Conservation (phyloP, 345 rosid species). For the Populus deltoides region DNA sequence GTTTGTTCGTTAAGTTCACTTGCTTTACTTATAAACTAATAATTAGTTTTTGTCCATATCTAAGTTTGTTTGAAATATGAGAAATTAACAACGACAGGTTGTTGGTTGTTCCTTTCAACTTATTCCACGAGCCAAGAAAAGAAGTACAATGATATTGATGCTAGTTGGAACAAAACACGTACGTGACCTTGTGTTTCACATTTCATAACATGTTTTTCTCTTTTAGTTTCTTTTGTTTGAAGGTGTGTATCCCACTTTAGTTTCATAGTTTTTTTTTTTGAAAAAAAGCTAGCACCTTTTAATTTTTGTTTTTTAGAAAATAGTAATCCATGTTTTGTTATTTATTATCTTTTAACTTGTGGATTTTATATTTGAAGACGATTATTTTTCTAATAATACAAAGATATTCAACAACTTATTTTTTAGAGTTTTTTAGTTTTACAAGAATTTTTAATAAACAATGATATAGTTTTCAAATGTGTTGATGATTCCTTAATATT, state of each 20-base stretch:
- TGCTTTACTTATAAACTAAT: constrained; percentile 7
- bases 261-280: not conserved
- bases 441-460: too few species aligned
- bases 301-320: too few species aligned
- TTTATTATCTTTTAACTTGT: too few species aligned
- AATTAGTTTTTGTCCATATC: constrained; percentile 30
- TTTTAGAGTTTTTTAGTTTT: too few species aligned
- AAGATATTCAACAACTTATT: too few species aligned
- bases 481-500: too few species aligned
- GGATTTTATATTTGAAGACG: too few species aligned
- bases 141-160: constrained; percentile 15
- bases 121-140: constrained; percentile 11
- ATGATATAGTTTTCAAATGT: too few species aligned
- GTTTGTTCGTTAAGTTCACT: not conserved
- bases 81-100: constrained; percentile 26
- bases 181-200: constrained; percentile 49
- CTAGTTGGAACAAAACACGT: constrained; percentile 33
- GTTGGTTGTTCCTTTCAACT: constrained; percentile 37
- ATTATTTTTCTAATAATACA: too few species aligned
- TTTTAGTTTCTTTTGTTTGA: constrained; percentile 7
- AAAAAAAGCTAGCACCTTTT: too few species aligned
- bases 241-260: constrained; percentile 11
- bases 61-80: constrained; percentile 31
- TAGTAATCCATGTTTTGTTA: too few species aligned
- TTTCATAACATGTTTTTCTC: constrained; percentile 45